These are phyloP conservation scores for Luzula sylvatica DNA, from an alignment of 176 grass and related monocot species.

Conservation along the genomic window DNA sequence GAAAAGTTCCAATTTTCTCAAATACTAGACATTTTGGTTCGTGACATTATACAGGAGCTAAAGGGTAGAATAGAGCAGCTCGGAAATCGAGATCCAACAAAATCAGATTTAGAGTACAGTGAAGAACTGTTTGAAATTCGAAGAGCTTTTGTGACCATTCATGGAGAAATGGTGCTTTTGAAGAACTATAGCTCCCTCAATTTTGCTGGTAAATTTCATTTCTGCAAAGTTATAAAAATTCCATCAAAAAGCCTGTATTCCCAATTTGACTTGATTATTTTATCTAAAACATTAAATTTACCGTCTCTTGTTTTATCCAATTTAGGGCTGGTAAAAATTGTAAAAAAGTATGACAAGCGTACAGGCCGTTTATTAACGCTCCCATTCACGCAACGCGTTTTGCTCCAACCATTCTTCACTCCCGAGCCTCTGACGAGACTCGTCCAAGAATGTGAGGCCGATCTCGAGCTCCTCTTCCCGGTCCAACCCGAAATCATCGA, in stretches of 20 bases:
- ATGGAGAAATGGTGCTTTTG: slow-evolving; percentile 94
- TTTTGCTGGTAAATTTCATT: slow-evolving; percentile 56
- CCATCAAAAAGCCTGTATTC: too few relatives aligned
- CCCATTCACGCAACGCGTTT: slow-evolving; percentile 80
- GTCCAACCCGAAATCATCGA: slow-evolving; percentile 79
- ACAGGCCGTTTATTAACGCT: slow-evolving; percentile 66
- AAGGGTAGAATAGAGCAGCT: slow-evolving; percentile 86
- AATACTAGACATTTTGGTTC: too few relatives aligned
- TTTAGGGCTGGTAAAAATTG: slow-evolving; percentile 87
- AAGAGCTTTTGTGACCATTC: slow-evolving; percentile 87
- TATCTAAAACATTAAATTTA: neutral
- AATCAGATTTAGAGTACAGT: slow-evolving; percentile 51
- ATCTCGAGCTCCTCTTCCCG: slow-evolving; percentile 84
- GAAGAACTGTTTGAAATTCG: slow-evolving; percentile 95
- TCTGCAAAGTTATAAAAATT: neutral
- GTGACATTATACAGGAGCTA: slow-evolving; percentile 36
- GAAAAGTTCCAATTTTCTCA: too few relatives aligned
- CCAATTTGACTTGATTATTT: neutral
- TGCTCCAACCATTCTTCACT: slow-evolving; percentile 93
- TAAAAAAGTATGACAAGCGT: slow-evolving; percentile 98
- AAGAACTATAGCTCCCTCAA: slow-evolving; percentile 92
- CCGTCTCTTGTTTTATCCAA: neutral
- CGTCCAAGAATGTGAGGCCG: slow-evolving; percentile 81
- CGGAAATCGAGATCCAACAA: slow-evolving; percentile 41
- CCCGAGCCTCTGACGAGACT: slow-evolving; percentile 70